Evolutionary conservation across 2,329 filamentous ascomycete species (phyloP), one percentile per base, ranked within the genome.

Genomic region (Polytolypa hystricis): DNA sequence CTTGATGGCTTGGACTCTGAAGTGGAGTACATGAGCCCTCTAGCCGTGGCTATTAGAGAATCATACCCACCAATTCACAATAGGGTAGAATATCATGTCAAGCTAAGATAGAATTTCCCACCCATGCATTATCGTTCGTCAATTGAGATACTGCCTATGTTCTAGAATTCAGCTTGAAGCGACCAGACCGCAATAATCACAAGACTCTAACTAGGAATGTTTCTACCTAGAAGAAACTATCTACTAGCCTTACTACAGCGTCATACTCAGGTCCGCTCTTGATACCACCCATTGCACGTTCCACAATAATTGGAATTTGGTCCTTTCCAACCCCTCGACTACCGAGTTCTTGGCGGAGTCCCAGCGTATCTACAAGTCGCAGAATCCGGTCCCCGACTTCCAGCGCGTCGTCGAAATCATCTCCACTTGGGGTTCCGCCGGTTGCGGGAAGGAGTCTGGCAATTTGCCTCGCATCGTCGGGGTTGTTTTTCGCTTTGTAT

Each of bases 261-360:
- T 33, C 30, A 20, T 33, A 33, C 14, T 5, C 19, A 7, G 12
- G 14, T 6, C 30, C 30, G 15, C 19, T 16, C 7, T 6, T 27
- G 39, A 45, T 35, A 9, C 44, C 46, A 16, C 47, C 44, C 11
- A 42, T 48, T 2, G 48, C 48, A 21, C 45, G 34, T 21, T 26
- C 28, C 8, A 42, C 36, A 30, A 52, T 52, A 19, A 41, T 41
- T 25, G 45, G 40, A 9, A 51, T 8, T 35, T 49, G 41, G 25
- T 49, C 47, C 26, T 36, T 45, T 1, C 40, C 40, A n/a, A 52
- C 46, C 3, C 48, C 46, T 23, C 31, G 41, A 17, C 48, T 42
- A 5, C 43, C 46, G 35, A 52, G 34, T 6, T 36, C 46, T 1
- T 45, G 46, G 21, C 42, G 42, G n/a, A 50, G 37, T 1, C 48